Evolutionary conservation across 2,329 filamentous ascomycete species (phyloP).

Genomic region (Fusarium cyanostomum): DNA sequence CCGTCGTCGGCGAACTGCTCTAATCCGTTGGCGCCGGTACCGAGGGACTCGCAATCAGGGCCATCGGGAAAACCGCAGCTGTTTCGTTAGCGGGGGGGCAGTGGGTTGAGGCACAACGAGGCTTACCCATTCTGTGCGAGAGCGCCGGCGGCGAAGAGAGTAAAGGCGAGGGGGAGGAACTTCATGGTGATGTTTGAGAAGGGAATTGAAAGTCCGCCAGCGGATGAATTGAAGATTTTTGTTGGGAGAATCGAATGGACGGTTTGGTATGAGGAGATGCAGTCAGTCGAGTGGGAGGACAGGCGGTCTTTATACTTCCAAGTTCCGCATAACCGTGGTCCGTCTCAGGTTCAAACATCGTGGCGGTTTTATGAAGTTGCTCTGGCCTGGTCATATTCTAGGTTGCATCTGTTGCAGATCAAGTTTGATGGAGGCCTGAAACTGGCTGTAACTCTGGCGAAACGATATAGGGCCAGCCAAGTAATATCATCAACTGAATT

Average conservation of each 20-base stretch:
- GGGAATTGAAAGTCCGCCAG: not conserved
- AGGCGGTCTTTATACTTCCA: not conserved
- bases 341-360: not conserved
- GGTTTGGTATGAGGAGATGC: not conserved
- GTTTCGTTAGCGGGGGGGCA: not conserved
- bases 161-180: not conserved
- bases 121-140: not conserved
- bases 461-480: too few relatives aligned
- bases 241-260: not conserved
- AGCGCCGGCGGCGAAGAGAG: not conserved
- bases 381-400: not conserved
- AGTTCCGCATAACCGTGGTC: not conserved
- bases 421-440: too few relatives aligned
- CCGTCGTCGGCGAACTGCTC: conserved; percentile 14
- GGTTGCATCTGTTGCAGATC: too few relatives aligned
- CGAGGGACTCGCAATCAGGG: conserved; percentile 8
- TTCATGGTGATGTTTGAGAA: not conserved
- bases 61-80: conserved; percentile 12
- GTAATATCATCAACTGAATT: too few relatives aligned
- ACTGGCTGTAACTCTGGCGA: too few relatives aligned
- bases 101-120: not conserved
- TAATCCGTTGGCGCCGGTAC: conserved; percentile 5
- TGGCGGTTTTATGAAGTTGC: not conserved
- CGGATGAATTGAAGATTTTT: not conserved
- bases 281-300: not conserved